These are phyloP conservation scores for Sclerotinia nivalis DNA, from an alignment of 2,329 filamentous ascomycete species.

Conservation along the genomic window DNA sequence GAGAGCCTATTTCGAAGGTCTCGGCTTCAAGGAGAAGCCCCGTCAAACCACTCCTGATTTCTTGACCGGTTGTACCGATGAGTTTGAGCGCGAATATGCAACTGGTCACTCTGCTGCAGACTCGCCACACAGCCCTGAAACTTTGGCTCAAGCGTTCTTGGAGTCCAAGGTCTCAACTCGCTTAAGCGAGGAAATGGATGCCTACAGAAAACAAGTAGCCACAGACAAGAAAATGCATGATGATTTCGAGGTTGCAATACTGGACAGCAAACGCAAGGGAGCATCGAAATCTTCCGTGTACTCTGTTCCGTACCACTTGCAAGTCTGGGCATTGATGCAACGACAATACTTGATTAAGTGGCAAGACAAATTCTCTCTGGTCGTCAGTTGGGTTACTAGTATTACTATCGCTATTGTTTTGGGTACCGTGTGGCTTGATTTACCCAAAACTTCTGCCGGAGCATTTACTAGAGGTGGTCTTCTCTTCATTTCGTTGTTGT, in stretches of 20 bases:
- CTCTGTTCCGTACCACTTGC: conserved; percentile 77
- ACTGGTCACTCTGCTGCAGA: conserved; percentile 64
- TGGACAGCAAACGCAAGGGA: conserved; percentile 74
- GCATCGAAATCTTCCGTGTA: conserved; percentile 75
- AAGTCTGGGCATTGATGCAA: conserved; percentile 81
- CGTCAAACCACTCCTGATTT: conserved; percentile 74
- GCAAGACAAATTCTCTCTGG: conserved; percentile 78
- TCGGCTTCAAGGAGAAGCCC: conserved; percentile 59
- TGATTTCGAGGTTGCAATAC: conserved; percentile 74
- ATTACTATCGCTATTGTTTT: conserved; percentile 76
- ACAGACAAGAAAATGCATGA: conserved; percentile 68
- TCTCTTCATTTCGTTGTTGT: conserved; percentile 76
- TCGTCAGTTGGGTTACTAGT: conserved; percentile 68
- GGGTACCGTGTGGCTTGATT: conserved; percentile 75
- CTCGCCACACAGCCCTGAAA: conserved; percentile 67
- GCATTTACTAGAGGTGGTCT: conserved; percentile 82
- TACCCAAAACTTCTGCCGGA: conserved; percentile 63
- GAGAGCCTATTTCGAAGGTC: conserved; percentile 63
- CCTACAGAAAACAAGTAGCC: conserved; percentile 65
- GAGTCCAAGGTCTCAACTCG: conserved; percentile 59
- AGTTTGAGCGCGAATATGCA: conserved; percentile 68
- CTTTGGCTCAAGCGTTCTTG: conserved; percentile 69
- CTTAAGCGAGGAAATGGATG: conserved; percentile 65
- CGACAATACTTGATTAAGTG: conserved; percentile 83
- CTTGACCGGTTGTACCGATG: conserved; percentile 73